Evolutionary conservation across 1,284 basidiomycete genomes (phyloP).

Genomic region (Cerrena zonata): DNA sequence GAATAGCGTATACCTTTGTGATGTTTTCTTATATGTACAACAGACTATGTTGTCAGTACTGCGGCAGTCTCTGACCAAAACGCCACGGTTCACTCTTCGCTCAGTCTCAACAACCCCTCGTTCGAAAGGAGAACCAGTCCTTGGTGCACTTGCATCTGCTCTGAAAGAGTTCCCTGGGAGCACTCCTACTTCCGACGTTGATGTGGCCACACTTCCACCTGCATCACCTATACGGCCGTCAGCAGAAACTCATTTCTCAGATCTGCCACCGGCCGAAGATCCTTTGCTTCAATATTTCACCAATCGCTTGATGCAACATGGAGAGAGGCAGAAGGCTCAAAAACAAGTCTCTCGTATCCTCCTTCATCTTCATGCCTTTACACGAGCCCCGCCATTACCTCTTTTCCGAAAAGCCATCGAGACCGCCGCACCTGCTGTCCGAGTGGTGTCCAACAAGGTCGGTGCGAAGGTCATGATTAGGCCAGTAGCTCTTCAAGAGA

Average conservation of each 20-base stretch:
- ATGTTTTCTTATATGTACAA: too few relatives aligned
- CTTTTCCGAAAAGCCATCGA: conserved; percentile 68
- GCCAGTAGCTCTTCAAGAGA: conserved; percentile 71
- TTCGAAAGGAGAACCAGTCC: background rate
- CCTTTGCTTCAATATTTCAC: conserved; percentile 73
- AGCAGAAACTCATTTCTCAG: conserved; percentile 24
- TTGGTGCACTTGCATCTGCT: background rate
- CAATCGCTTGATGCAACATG: conserved; percentile 60
- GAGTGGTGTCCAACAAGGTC: conserved; percentile 43
- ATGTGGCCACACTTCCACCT: background rate
- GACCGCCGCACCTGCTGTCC: conserved; percentile 62
- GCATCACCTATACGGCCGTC: too few relatives aligned
- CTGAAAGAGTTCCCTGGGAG: background rate
- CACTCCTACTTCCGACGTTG: background rate
- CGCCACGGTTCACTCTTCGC: background rate
- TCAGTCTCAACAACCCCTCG: background rate
- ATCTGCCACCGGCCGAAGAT: conserved; percentile 71
- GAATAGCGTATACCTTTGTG: too few relatives aligned
- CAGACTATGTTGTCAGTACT: background rate
- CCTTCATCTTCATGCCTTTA: conserved; percentile 66
- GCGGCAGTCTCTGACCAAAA: background rate
- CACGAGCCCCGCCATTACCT: conserved; percentile 70
- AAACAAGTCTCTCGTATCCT: conserved; percentile 58
- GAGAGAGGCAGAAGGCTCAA: conserved; percentile 62
- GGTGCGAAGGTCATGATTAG: conserved; percentile 59